Evolutionary conservation across 768 basidiomycete genomes (phyloP).

Genomic region (Exsudoporus frostii): DNA sequence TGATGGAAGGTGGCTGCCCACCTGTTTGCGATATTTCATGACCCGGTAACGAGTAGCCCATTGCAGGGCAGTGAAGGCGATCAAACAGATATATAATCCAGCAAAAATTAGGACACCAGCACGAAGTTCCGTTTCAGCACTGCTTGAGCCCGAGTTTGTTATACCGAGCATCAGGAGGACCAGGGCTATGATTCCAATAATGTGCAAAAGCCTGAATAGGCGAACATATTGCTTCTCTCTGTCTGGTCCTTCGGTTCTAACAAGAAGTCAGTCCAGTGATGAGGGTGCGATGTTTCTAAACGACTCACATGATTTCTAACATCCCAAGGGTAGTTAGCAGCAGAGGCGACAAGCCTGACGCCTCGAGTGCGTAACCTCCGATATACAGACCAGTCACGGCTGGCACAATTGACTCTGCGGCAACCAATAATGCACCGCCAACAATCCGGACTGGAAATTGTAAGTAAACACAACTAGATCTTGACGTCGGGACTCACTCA

Average conservation of each 20-base stretch:
- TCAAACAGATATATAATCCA: slow-evolving; percentile 41
- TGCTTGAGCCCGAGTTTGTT: slow-evolving; percentile 10
- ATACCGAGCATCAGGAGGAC: slow-evolving; percentile 35
- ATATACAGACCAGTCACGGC: slow-evolving; percentile 44
- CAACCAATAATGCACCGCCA: slow-evolving; percentile 54
- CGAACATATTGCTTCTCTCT: slow-evolving; percentile 7
- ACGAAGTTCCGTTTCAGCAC: slow-evolving; percentile 29
- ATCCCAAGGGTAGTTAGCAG: slow-evolving; percentile 37
- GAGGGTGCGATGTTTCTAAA: not conserved
- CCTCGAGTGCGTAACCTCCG: slow-evolving; percentile 47
- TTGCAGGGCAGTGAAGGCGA: slow-evolving; percentile 46
- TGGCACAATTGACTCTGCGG: slow-evolving; percentile 44
- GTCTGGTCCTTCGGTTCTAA: slow-evolving; percentile 31
- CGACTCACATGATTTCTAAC: slow-evolving; percentile 34
- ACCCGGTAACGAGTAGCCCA: slow-evolving; percentile 45
- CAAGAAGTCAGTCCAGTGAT: slow-evolving; percentile 1
- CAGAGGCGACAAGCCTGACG: slow-evolving; percentile 39
- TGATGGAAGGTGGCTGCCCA: slow-evolving; percentile 27
- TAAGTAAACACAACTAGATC: slow-evolving; percentile 1
- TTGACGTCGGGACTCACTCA: slow-evolving; percentile 38
- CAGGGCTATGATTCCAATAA: slow-evolving; percentile 29
- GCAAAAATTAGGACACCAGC: slow-evolving; percentile 35
- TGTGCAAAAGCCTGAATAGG: slow-evolving; percentile 27
- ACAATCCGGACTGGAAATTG: slow-evolving; percentile 49
- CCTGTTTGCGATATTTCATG: slow-evolving; percentile 27